Conservation (phyloP, 2,329 filamentous ascomycete genomes). For the Monascus ruber region DNA sequence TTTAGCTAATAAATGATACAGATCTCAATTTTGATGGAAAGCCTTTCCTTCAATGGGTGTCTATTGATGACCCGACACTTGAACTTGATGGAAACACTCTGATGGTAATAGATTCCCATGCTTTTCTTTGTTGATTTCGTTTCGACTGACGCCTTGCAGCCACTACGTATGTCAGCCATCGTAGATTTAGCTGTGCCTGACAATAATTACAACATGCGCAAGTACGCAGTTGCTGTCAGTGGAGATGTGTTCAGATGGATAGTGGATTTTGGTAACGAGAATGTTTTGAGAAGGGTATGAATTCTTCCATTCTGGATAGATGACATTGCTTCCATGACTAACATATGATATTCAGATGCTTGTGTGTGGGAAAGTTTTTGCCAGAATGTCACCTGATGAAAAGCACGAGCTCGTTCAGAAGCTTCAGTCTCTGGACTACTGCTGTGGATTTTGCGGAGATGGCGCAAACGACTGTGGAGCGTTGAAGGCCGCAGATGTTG, state of each 20-base stretch:
- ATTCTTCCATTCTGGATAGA: not conserved
- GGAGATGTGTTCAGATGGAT: constrained; percentile 97
- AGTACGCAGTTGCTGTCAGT: constrained; percentile 80
- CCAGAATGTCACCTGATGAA: constrained; percentile 96
- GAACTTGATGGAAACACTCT: constrained; percentile 70
- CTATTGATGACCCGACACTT: constrained; percentile 75
- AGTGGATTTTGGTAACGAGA: constrained; percentile 76
- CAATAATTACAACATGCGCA: constrained; percentile 66
- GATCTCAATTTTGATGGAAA: constrained; percentile 63
- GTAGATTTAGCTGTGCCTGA: constrained; percentile 76
- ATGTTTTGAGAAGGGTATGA: constrained; percentile 58
- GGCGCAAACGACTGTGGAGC: constrained; percentile 97
- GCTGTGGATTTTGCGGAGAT: constrained; percentile 90
- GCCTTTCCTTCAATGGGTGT: constrained; percentile 75
- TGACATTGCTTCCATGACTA: not conserved
- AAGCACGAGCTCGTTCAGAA: constrained; percentile 98
- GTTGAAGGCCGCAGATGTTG: constrained; percentile 91
- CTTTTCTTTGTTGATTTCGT: not conserved
- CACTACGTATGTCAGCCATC: constrained; percentile 57
- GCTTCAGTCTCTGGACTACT: constrained; percentile 90
- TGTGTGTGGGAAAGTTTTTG: constrained; percentile 82
- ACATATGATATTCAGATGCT: constrained; percentile 54
- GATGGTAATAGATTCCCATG: constrained; percentile 36
- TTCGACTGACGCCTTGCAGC: constrained; percentile 36
- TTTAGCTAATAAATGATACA: constrained; percentile 18